A percentile compares a stretch with the other conserved stretches of the same genome.
Conservation (phyloP, 805 yeast genomes). For the Priceomyces medius region DNA sequence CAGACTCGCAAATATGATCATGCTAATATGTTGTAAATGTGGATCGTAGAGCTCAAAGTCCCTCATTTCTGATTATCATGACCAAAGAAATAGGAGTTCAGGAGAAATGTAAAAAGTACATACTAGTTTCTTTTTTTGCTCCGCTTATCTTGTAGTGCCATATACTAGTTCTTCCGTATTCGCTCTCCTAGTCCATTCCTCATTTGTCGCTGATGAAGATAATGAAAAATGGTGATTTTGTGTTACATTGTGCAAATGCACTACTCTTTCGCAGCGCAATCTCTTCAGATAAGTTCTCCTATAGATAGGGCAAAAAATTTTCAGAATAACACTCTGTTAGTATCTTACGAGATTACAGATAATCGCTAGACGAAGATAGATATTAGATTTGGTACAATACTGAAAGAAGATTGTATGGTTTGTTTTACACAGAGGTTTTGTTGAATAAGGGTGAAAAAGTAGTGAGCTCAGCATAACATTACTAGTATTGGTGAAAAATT, state of each 20-base stretch:
- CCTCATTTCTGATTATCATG: no score
- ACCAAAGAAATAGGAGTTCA: no score
- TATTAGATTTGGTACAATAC: neutral
- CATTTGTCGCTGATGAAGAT: constrained; percentile 2
- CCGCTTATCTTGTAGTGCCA: neutral
- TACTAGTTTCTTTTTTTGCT: no score
- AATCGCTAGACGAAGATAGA: constrained; percentile 4
- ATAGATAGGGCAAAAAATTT: constrained; percentile 3
- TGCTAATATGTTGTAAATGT: no score
- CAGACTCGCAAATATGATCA: no score
- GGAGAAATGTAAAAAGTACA: no score
- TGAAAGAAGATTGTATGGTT: constrained; percentile 7
- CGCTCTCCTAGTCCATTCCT: neutral
- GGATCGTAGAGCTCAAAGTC: no score
- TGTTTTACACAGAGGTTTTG: constrained; percentile 1
- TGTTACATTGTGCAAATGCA: constrained; percentile 1
- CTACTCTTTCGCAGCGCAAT: constrained; percentile 1
- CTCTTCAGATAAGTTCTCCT: constrained; percentile 3
- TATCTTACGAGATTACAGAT: neutral
- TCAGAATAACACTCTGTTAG: neutral
- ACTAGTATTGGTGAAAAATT: neutral
- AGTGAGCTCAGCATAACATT: neutral
- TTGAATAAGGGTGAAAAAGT: neutral
- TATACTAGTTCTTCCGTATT: neutral
- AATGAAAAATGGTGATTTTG: constrained; percentile 4